Evolutionary conservation across 164 flowering plant genomes (phyloP).

Genomic region (Amborella trichopoda): DNA sequence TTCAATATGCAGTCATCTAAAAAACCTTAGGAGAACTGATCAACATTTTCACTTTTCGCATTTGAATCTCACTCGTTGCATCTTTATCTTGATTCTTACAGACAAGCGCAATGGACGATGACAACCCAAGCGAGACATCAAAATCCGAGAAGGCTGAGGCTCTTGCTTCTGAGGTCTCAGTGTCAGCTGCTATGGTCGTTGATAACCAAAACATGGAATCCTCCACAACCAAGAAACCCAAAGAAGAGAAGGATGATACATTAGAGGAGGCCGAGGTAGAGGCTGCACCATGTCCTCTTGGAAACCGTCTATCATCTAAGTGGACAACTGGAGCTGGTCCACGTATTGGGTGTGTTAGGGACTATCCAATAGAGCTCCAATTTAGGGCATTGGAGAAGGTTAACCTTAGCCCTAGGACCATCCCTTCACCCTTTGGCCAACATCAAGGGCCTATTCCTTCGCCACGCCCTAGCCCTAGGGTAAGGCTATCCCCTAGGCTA

Average conservation of each 20-base stretch:
- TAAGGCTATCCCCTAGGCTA: constrained; percentile 68
- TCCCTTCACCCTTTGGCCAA: constrained; percentile 11
- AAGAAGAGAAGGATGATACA: constrained; percentile 4
- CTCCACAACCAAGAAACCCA: neutral
- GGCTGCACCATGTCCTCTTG: constrained; percentile 20
- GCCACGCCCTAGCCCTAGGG: constrained; percentile 64
- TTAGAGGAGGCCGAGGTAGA: constrained; percentile 4
- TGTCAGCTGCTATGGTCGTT: neutral
- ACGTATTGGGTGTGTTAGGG: constrained; percentile 73
- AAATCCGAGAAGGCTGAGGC: constrained; percentile 1
- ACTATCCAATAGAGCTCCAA: constrained; percentile 67
- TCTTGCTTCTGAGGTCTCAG: neutral
- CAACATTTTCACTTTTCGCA: too few species aligned
- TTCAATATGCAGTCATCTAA: too few species aligned
- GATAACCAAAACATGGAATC: neutral
- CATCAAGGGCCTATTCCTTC: constrained; percentile 69
- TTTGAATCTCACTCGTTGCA: too few species aligned
- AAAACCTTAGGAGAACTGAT: too few species aligned
- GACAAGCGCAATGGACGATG: too few species aligned
- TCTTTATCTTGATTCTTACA: too few species aligned
- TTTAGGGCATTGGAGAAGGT: constrained; percentile 68
- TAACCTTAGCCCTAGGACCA: constrained; percentile 46
- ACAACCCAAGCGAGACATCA: too few species aligned
- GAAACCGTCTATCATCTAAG: constrained; percentile 50
- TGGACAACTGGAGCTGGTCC: constrained; percentile 81